Evolutionary conservation across 2,329 filamentous ascomycete species (phyloP).

Genomic region (Penicillium sp.): DNA sequence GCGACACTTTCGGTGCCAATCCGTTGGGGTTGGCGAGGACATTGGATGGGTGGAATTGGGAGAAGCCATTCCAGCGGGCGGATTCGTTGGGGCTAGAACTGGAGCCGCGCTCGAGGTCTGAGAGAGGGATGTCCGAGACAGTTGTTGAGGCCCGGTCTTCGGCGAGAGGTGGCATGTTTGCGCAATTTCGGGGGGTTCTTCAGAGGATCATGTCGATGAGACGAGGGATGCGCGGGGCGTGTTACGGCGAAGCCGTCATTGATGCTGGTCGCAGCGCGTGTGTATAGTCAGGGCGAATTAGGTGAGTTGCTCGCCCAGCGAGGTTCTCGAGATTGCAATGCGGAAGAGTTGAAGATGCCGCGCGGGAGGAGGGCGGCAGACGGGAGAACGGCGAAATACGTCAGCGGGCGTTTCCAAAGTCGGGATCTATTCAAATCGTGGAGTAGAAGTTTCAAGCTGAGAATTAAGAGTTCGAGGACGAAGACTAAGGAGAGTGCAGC

Average conservation of each 20-base stretch:
- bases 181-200: background rate
- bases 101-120: constrained; percentile 29
- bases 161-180: constrained; percentile 14
- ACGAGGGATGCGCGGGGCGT: background rate
- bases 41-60: constrained; percentile 25
- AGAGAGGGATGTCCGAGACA: constrained; percentile 28
- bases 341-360: background rate
- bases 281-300: background rate
- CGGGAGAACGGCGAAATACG: background rate
- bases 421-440: background rate
- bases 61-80: constrained; percentile 25
- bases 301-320: constrained; percentile 7
- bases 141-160: constrained; percentile 22
- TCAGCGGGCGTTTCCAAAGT: background rate
- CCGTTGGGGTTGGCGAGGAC: constrained; percentile 20
- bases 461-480: background rate
- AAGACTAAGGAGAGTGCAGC: background rate
- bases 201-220: constrained; percentile 2
- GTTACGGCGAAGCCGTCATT: background rate
- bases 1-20: constrained; percentile 16
- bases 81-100: constrained; percentile 3
- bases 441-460: background rate
- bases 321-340: constrained; percentile 1
- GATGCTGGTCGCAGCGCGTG: background rate
- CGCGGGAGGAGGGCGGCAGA: background rate